These are phyloP conservation scores for Camelina hispida DNA, from an alignment of 345 rosid genomes.

Conservation along the genomic window DNA sequence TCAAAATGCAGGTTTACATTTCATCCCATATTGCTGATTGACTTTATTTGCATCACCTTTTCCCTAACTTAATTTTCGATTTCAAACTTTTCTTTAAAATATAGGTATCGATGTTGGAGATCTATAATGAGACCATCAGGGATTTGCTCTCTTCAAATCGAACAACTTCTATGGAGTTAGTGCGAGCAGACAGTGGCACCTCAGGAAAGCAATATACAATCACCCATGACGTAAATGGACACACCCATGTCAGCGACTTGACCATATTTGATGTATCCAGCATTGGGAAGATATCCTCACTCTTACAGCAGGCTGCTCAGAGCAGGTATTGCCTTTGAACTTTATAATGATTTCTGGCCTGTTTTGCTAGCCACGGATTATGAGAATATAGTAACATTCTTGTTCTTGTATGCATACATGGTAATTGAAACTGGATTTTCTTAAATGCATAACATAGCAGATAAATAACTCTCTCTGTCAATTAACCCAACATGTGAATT, in stretches of 20 bases:
- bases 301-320: constrained; percentile 68
- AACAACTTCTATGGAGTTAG: constrained; percentile 14
- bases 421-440: background rate
- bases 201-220: constrained; percentile 21
- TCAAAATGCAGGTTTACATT: constrained; percentile 72
- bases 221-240: constrained; percentile 37
- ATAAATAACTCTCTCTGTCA: background rate
- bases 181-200: constrained; percentile 43
- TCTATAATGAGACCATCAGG: constrained; percentile 84
- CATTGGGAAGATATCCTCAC: constrained; percentile 66
- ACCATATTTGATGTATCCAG: constrained; percentile 80
- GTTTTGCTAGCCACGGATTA: background rate
- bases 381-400: background rate
- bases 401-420: background rate
- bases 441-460: background rate
- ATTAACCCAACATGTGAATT: background rate
- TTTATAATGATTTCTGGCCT: background rate
- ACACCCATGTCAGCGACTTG: constrained; percentile 71
- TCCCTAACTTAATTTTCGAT: background rate
- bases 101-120: constrained; percentile 89
- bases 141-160: constrained; percentile 65
- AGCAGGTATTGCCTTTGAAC: constrained; percentile 60
- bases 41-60: background rate
- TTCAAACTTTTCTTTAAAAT: background rate
- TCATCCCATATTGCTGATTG: background rate